Percentiles rank a stretch among this genome's conserved stretches.
Evolutionary conservation across 148 eudicot genomes (phyloP).

Genomic region (Fagopyrum tataricum): DNA sequence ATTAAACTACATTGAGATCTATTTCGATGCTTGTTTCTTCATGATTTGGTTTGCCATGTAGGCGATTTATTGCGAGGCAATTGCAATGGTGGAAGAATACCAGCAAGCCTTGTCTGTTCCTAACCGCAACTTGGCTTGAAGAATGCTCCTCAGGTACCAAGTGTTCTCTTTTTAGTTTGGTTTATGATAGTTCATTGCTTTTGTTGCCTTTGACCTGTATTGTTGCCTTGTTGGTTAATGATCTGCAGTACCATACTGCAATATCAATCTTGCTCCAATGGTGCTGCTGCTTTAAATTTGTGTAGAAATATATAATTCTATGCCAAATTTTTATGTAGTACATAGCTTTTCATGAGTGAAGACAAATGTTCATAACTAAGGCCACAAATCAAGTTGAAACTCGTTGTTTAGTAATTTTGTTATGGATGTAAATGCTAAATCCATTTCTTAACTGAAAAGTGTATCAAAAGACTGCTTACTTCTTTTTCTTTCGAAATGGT

Average conservation of each 20-base stretch:
- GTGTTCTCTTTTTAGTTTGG: not conserved
- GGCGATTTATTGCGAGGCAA: constrained; percentile 86
- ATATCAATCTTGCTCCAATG: too few species aligned
- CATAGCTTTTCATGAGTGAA: too few species aligned
- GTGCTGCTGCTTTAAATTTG: not conserved
- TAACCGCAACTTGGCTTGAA: constrained; percentile 69
- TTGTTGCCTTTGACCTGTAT: not conserved
- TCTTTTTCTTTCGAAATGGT: too few species aligned
- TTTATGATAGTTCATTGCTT: not conserved
- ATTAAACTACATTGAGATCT: too few species aligned
- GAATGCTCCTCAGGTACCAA: constrained; percentile 71
- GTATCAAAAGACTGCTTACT: too few species aligned
- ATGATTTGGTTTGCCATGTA: constrained; percentile 16
- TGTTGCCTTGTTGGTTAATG: too few species aligned
- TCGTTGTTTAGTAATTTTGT: too few species aligned
- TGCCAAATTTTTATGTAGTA: constrained; percentile 1
- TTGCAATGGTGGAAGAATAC: constrained; percentile 81
- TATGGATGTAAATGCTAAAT: too few species aligned
- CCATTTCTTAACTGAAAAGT: too few species aligned
- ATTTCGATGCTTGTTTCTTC: too few species aligned
- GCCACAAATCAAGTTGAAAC: too few species aligned
- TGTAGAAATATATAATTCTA: constrained; percentile 45
- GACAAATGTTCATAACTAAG: too few species aligned
- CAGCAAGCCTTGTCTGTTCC: constrained; percentile 76
- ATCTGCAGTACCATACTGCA: not conserved